Evolutionary conservation across 768 basidiomycete species (phyloP).

Genomic region (Naganishia friedmannii): DNA sequence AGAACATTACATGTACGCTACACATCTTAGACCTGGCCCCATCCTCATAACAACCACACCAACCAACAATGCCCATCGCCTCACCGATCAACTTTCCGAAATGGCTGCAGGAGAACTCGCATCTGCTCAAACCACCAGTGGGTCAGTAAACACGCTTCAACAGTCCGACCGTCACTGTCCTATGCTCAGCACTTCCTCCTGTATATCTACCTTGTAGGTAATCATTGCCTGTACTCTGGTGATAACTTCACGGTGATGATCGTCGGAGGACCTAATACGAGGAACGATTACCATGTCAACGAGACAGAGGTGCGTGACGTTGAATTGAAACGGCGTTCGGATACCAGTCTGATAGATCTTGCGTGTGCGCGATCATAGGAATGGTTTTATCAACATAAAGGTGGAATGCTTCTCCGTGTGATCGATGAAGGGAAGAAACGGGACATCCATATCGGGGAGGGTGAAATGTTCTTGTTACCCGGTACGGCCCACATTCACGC

Average conservation of each 20-base stretch:
- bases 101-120: slow-evolving; percentile 79
- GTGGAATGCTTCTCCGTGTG: slow-evolving; percentile 81
- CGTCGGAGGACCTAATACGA: slow-evolving; percentile 89
- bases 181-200: background rate
- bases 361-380: slow-evolving; percentile 55
- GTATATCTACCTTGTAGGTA: slow-evolving; percentile 31
- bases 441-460: slow-evolving; percentile 87
- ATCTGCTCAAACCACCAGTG: slow-evolving; percentile 83
- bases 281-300: slow-evolving; percentile 92
- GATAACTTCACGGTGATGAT: slow-evolving; percentile 92
- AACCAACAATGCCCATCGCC: slow-evolving; percentile 62
- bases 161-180: slow-evolving; percentile 43
- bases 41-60: background rate
- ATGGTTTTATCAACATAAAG: slow-evolving; percentile 98
- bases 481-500: slow-evolving; percentile 56
- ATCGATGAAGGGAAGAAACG: slow-evolving; percentile 58
- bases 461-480: slow-evolving; percentile 93
- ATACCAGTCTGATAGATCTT: slow-evolving; percentile 50
- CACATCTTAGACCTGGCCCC: no score
- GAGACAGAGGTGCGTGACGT: slow-evolving; percentile 69
- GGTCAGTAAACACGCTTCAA: slow-evolving; percentile 69
- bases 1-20: no score
- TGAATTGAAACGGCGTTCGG: background rate
- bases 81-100: slow-evolving; percentile 83
- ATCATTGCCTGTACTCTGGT: slow-evolving; percentile 58